Percentiles rank a stretch among this genome's conserved stretches.
Conservation (phyloP, 192 early-diverging fungal species). For the Coemansia sp. region DNA sequence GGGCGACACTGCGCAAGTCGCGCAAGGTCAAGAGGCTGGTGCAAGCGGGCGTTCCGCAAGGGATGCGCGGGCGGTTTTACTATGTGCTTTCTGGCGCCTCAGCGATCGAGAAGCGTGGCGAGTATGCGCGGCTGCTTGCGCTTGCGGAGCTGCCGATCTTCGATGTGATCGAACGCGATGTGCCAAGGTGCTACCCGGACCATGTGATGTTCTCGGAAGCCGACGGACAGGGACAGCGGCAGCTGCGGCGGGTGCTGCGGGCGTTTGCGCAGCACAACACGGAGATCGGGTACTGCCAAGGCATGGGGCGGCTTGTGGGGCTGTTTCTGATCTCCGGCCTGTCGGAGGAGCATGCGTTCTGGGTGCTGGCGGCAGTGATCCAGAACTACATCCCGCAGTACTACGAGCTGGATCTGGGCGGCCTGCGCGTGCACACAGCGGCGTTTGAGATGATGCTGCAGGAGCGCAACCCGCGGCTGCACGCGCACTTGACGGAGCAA, state of each 20-base stretch:
- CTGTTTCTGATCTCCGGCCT: slow-evolving; percentile 86
- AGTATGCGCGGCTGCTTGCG: slow-evolving; percentile 36
- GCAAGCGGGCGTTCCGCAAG: slow-evolving; percentile 40
- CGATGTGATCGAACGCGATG: slow-evolving; percentile 90
- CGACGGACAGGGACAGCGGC: slow-evolving; percentile 71
- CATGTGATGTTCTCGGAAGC: slow-evolving; percentile 77
- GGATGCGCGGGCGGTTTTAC: slow-evolving; percentile 42
- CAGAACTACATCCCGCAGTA: slow-evolving; percentile 77
- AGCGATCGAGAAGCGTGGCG: slow-evolving; percentile 14
- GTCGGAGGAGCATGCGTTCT: slow-evolving; percentile 86
- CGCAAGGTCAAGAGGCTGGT: slow-evolving; percentile 55
- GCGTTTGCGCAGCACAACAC: slow-evolving; percentile 90
- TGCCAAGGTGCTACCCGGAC: slow-evolving; percentile 87
- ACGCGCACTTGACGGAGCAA: slow-evolving; percentile 70
- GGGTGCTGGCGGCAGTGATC: slow-evolving; percentile 79
- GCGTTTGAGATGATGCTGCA: slow-evolving; percentile 78
- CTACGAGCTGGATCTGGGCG: slow-evolving; percentile 71
- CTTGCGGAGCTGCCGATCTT: slow-evolving; percentile 62
- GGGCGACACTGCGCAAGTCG: slow-evolving; percentile 38
- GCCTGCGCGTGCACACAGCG: slow-evolving; percentile 78
- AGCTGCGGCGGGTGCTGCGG: slow-evolving; percentile 76
- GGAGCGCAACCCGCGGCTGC: slow-evolving; percentile 69
- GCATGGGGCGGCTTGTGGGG: slow-evolving; percentile 92
- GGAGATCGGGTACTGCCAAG: slow-evolving; percentile 91
- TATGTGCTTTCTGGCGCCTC: slow-evolving; percentile 40